Evolutionary conservation across 805 yeast genomes (phyloP), one percentile per base, ranked within the genome.

Genomic region (Candida cerambycidarum): DNA sequence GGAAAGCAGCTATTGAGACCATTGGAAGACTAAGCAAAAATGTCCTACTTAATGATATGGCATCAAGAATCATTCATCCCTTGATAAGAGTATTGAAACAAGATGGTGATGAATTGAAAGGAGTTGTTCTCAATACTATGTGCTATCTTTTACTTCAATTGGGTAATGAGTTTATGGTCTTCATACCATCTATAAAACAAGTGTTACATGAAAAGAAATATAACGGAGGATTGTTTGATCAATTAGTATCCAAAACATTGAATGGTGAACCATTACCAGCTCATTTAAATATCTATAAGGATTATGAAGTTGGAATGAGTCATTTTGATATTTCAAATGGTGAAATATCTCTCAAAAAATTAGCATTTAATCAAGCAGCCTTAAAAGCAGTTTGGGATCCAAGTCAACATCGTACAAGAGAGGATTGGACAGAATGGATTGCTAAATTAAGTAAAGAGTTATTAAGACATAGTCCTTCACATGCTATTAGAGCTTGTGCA

Each of bases 401-500:
- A 19, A 79, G 86, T 17, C 92, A 88, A 51, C 79, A 92, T 50
- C 78, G 95, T 40, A 88, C 97, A 0, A 82, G 83, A 53, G 98
- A 90, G 54, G 99, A 93, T 52, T 93, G 99, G 99, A 92, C 86
- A 54, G 98, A 93, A 57, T 93, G 99, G 99, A 81, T 89, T 50
- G 78, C 95, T 45, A 73, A 93, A 45, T 70, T 93, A 37, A 82
- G 93, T 52, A 85, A 89, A 40, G 97, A 89, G 56, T 62, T 93
- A 25, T 67, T 93, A 50, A 88, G 86, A 53, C 96, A 90, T 58
- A 87, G 96, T 27, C 96, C 99, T 2, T 88, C 97, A 0, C 96
- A 87, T 54, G 95, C 97, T 1, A 72, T 93, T 31, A 75, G 97
- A 51, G 96, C 97, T 0, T 93, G 99, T 59, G 86, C 95, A 1